Percentiles rank a stretch among this genome's conserved stretches.
Conservation (phyloP, 805 yeast species). For the Kazachstania kunashirensis region DNA sequence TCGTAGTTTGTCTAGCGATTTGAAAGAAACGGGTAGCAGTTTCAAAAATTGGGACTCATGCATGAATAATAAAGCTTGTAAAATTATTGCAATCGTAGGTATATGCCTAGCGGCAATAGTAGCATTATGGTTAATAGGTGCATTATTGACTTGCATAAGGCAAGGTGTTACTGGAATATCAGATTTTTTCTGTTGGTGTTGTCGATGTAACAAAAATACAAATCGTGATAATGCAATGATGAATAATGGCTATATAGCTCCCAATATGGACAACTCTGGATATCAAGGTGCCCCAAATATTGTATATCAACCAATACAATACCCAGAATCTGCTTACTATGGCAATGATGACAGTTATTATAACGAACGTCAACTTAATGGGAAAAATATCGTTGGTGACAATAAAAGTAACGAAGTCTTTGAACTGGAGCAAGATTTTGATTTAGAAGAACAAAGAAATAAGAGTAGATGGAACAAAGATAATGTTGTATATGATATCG, state of each 20-base stretch:
- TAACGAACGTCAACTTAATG: background rate
- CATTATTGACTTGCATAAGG: conserved; percentile 45
- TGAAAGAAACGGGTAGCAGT: conserved; percentile 32
- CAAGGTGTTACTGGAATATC: conserved; percentile 46
- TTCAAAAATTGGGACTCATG: conserved; percentile 68
- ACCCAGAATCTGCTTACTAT: conserved; percentile 18
- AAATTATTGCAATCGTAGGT: conserved; percentile 66
- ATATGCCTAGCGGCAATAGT: conserved; percentile 49
- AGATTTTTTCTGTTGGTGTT: conserved; percentile 46
- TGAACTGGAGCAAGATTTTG: conserved; percentile 27
- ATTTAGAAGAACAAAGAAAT: conserved; percentile 23
- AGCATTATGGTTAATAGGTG: conserved; percentile 45
- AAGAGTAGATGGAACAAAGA: conserved; percentile 7
- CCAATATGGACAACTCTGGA: conserved; percentile 2
- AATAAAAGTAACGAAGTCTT: conserved; percentile 12
- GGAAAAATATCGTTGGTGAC: background rate
- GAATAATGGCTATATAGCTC: conserved; percentile 10
- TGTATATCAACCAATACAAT: conserved; percentile 26
- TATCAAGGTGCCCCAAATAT: conserved; percentile 14
- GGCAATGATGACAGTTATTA: background rate
- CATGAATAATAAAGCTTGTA: conserved; percentile 68
- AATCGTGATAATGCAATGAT: conserved; percentile 1
- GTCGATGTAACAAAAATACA: conserved; percentile 13
- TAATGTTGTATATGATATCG: background rate
- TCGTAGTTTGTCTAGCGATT: conserved; percentile 17